Conservation (phyloP, 768 basidiomycete species). For the Mrakia gelida region DNA sequence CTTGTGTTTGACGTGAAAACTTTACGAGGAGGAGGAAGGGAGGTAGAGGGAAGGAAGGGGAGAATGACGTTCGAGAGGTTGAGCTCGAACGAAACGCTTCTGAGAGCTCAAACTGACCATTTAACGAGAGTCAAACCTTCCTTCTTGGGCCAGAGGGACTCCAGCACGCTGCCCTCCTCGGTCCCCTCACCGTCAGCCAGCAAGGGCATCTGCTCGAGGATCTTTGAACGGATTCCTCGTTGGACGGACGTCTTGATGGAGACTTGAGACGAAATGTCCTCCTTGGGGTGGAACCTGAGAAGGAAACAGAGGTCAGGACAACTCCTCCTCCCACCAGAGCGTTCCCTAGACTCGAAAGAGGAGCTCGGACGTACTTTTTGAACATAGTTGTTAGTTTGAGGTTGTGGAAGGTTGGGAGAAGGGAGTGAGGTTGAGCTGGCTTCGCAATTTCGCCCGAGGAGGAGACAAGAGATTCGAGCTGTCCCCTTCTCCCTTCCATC, state of each 20-base stretch:
- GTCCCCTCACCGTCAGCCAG: conserved; percentile 47
- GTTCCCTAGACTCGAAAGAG: neutral
- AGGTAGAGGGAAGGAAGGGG: neutral
- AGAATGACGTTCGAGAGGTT: neutral
- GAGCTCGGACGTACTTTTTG: conserved; percentile 42
- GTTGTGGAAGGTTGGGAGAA: neutral
- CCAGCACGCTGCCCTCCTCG: conserved; percentile 56
- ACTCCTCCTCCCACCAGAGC: neutral
- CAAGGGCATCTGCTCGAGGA: conserved; percentile 68
- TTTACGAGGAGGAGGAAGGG: neutral
- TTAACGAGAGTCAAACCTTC: conserved; percentile 87
- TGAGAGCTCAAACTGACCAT: conserved; percentile 57
- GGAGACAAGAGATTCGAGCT: neutral
- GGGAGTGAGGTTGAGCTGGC: neutral
- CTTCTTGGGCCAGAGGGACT: conserved; percentile 98
- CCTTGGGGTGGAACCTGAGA: conserved; percentile 49
- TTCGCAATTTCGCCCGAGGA: neutral
- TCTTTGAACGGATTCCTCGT: conserved; percentile 70
- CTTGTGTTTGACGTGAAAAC: no score
- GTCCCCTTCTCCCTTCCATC: neutral
- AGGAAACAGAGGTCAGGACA: neutral
- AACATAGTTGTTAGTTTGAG: conserved; percentile 41
- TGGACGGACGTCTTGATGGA: conserved; percentile 91
- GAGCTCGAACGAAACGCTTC: neutral
- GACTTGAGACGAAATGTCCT: conserved; percentile 84